phyloP scores from a whole-genome alignment of 2,329 filamentous ascomycete genomes.

The Monilinia vaccinii-corymbosi region DNA sequence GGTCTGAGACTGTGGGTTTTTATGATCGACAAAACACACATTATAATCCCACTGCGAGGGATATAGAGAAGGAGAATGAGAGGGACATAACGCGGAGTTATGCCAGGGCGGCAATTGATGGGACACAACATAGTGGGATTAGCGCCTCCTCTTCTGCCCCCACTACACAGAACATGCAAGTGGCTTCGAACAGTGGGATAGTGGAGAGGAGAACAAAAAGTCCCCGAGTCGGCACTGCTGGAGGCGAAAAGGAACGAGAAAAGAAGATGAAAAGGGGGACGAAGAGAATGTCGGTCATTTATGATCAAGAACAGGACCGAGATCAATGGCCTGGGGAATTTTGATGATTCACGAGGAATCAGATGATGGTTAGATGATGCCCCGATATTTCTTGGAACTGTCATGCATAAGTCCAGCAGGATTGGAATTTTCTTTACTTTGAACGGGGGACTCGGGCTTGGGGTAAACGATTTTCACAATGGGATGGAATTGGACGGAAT shows the following conservation, averaged over 20 bases:
- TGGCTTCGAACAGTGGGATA: neutral
- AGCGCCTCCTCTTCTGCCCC: neutral
- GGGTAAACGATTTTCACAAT: too few relatives aligned
- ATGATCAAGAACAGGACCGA: neutral
- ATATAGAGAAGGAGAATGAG: neutral
- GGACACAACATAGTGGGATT: neutral
- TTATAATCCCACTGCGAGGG: neutral
- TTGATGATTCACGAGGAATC: neutral
- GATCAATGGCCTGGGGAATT: slow-evolving; percentile 5
- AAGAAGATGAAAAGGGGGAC: neutral
- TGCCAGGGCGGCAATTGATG: neutral
- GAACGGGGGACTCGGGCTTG: too few relatives aligned
- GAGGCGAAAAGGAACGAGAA: neutral
- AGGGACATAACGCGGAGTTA: neutral
- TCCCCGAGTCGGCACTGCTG: neutral
- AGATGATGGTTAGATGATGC: neutral
- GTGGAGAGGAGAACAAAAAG: neutral
- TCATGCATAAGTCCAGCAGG: neutral
- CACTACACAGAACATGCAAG: neutral
- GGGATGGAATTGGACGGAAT: too few relatives aligned
- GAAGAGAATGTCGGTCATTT: neutral
- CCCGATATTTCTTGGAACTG: neutral
- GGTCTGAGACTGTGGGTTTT: neutral
- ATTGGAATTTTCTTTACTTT: neutral
- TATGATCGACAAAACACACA: neutral